These are phyloP conservation scores for Sugiyamaella chiloensis DNA, from an alignment of 805 yeast genomes.

Conservation along the genomic window DNA sequence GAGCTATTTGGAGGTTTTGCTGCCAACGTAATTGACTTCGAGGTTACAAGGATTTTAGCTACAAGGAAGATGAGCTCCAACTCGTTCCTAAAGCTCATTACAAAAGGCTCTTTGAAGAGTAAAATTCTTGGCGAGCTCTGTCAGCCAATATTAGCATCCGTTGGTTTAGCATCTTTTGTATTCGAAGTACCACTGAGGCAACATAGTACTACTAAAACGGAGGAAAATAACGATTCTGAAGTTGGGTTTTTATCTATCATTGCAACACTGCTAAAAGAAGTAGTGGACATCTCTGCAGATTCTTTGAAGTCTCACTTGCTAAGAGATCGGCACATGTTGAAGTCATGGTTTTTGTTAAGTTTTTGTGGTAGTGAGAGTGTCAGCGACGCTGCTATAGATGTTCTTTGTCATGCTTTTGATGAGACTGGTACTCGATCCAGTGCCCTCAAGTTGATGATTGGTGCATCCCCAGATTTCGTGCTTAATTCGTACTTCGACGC, in stretches of 20 bases:
- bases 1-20: no score
- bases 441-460: constrained; percentile 58
- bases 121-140: no score
- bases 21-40: no score
- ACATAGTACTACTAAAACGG: background rate
- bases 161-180: no score
- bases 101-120: no score
- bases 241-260: background rate
- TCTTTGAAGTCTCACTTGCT: background rate
- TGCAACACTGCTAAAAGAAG: background rate
- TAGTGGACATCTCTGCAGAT: background rate
- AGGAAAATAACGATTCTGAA: background rate
- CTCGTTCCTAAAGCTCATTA: no score
- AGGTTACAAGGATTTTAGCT: no score
- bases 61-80: no score
- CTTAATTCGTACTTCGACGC: constrained; percentile 49
- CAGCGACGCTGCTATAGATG: constrained; percentile 52
- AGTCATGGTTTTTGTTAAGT: constrained; percentile 1
- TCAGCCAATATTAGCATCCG: no score
- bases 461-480: constrained; percentile 42
- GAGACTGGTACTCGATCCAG: constrained; percentile 79
- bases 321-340: background rate
- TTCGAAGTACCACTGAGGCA: background rate
- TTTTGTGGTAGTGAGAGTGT: background rate
- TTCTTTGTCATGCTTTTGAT: constrained; percentile 74